A percentile compares a stretch with the other conserved stretches of the same genome.
Conservation (phyloP, 371 early-diverging fungal genomes). For the Smittium mucronatum region DNA sequence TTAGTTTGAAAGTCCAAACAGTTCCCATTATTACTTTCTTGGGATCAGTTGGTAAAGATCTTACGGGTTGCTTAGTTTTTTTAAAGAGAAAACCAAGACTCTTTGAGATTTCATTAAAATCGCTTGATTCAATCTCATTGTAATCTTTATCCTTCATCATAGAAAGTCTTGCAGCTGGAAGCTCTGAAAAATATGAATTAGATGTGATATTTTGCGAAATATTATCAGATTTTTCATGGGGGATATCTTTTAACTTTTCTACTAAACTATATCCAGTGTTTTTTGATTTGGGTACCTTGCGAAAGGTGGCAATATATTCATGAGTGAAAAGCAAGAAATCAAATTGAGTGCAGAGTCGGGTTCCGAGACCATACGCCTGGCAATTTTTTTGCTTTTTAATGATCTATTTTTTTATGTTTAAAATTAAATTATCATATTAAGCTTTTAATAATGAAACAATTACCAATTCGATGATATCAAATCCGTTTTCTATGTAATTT, state of each 20-base stretch:
- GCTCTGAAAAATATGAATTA: too few relatives aligned
- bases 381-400: conserved; percentile 85
- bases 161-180: too few relatives aligned
- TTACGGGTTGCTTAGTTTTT: conserved; percentile 51
- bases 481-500: conserved; percentile 66
- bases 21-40: conserved; percentile 83
- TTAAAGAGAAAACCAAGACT: too few relatives aligned
- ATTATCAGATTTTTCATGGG: too few relatives aligned
- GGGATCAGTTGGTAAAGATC: conserved; percentile 60
- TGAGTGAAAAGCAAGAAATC: conserved; percentile 87
- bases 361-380: conserved; percentile 76
- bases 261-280: too few relatives aligned
- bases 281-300: conserved; percentile 44
- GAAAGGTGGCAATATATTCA: conserved; percentile 75
- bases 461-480: conserved; percentile 68
- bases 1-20: conserved; percentile 60
- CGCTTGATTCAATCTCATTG: too few relatives aligned
- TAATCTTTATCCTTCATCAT: too few relatives aligned
- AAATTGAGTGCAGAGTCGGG: conserved; percentile 71
- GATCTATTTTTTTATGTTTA: conserved; percentile 31
- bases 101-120: too few relatives aligned
- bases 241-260: too few relatives aligned
- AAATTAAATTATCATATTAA: not conserved
- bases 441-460: not conserved
- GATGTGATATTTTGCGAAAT: too few relatives aligned